Evolutionary conservation across 108 stramenopile species (phyloP), one percentile per base, ranked within the genome.

Genomic region (Schizochytrium sp.): DNA sequence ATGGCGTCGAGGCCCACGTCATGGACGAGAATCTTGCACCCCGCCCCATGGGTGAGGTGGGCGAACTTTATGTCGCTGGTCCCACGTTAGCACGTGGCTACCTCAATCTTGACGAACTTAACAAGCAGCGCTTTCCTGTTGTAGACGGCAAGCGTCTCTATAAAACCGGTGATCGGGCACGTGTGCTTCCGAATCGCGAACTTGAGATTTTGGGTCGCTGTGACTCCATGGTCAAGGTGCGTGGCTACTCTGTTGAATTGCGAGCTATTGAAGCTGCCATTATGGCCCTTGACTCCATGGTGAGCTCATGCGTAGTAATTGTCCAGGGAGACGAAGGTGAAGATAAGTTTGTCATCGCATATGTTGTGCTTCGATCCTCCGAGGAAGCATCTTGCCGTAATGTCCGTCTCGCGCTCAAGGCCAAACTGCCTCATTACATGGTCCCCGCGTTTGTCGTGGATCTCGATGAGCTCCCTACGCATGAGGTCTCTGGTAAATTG

Each of bases 191-290:
- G 13, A 92, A 95, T 73, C 92, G 94, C 46, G 93, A 95, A 55
- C 91, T 96, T 46, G 96, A 95, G 88, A 94, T 96, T 53, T 88
- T 95, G 50, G 96, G 96, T 17, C 92, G 96, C 50, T 95, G 95
- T 73, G 96, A 95, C 90, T 95, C 94, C 90, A 95, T 95, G 94
- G 95, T 96, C 72, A 96, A 96, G 93, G 94, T 96, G 44, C 92
- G 96, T n/a, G 96, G 96, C 91, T 95, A 96, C 89, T 94, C 93
- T 4, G 95, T 96, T 45, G 96, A 94, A 10, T 88, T 95, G 57
- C 94, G 95, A 3, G 96, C 96, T 3, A 90, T 96, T 10, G 96
- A 96, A 90, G 91, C 92, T 0, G 93, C 94, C 19, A 64, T 88
- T 38, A 44, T 60, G 38, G 19, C 88, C 0, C 92, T 94, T 17